Evolutionary conservation across 176 grass and related monocot species (phyloP), one percentile per base, ranked within the genome.

Genomic region (Pharus latifolius): DNA sequence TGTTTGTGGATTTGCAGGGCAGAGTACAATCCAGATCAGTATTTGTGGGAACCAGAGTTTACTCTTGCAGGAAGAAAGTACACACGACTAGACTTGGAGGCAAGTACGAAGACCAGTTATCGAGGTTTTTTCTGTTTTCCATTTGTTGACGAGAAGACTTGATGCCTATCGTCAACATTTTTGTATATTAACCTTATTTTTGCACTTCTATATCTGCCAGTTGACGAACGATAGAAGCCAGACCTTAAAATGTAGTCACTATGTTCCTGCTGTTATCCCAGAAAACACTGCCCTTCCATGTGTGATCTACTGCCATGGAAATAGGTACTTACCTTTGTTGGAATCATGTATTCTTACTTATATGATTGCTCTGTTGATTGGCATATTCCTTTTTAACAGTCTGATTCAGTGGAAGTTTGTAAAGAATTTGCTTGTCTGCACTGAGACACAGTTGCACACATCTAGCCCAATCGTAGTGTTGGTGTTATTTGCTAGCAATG

Each of bases 21-120:
- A 67, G 96, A 99, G 49, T 99, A 99, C 77, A 95, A 88, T 79
- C 96, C 96, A 8, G 96, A 99, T 56, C 96, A 99, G 28, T 99
- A 95, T 78, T 78, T 99, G 82, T 99, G 96, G 95, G 95, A 99
- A 34, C 67, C 87, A 69, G 95, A 99, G 65, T 99, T 99, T 63
- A 99, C 87, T 56, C 87, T 99, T 67, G 90, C 84, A 3, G 84
- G 95, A 67, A 88, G 87, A 78, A 99, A 84, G 81, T 99, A 91
- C 80, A 99, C 75, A 83, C 87, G 95, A 15, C 31, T 99, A 83
- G 95, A 99, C 67, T 86, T 99, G 84, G 95, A 99, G 95, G 95
- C 90, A 99, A 99, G 95, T 94, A 91, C 74, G 94, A 80, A 85
- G 56, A 82, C 69, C 67, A 70, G 20, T 63, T 81, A 63, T 70